Evolutionary conservation across 2,329 filamentous ascomycete species (phyloP), one percentile per base, ranked within the genome.

Genomic region (Thermoascus crustaceus): DNA sequence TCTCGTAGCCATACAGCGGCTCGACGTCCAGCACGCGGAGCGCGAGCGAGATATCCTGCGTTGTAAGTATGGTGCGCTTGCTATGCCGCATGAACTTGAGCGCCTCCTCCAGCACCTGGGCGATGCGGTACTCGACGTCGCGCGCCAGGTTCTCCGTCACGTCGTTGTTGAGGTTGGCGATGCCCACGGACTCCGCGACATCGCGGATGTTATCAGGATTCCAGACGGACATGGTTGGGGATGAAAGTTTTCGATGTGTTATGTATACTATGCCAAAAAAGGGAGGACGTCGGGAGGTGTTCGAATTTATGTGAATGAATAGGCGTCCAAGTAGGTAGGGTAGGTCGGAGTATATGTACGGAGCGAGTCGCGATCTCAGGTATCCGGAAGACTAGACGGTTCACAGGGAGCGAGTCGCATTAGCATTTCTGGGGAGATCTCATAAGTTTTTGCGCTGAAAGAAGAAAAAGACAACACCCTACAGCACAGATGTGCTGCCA

Each of bases 151-250:
- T 81, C 42, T 91, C 85, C 30, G 88, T 78, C 14, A 91, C 84
- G 43, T 96, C 89, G 41, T 94, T 85, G 56, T 77, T 78, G 29
- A 96, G 73, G 36, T 77, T 74, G 48, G 76, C 69, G 50, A 98
- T 88, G 39, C 91, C 91, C 31, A 96, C 85, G 1, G 91, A 94
- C 62, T 98, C 91, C 48, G 91, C 89, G 42, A 96, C 88, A 60
- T 98, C 91, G 50, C 80, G 81, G 51, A 98, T 85, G 50, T 94
- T 96, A 53, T 98, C 91, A 11, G 85, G 80, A 57, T 95, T 96
- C 91, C 91, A 96, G 49, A 95, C 79, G 24, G 77, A 76, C 69
- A 72, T 73, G 29, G 32, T 54, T n/a, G n/a, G n/a, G 48, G 30
- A 17, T 27, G 18, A 14, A 14, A 16, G 30, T 21, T 20, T 22